Evolutionary conservation across 768 basidiomycete species (phyloP).

Genomic region (Hebeloma cylindrosporum): DNA sequence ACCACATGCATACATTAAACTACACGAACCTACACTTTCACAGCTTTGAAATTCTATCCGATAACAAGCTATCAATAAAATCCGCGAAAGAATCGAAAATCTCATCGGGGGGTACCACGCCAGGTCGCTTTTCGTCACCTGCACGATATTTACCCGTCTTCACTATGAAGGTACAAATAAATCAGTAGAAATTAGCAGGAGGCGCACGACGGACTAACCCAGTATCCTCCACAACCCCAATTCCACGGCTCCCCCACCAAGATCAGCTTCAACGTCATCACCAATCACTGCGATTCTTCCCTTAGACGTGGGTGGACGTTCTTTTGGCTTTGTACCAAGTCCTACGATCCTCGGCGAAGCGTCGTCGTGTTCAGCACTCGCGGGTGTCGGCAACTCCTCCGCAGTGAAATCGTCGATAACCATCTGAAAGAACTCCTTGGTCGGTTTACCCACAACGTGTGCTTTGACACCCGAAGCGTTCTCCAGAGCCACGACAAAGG

Average conservation of each 20-base stretch:
- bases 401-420: conserved; percentile 43
- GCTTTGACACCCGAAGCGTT: conserved; percentile 48
- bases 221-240: conserved; percentile 63
- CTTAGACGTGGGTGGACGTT: conserved; percentile 9
- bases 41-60: no score
- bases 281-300: conserved; percentile 55
- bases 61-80: conserved; percentile 49
- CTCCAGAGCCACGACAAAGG: conserved; percentile 67
- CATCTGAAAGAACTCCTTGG: conserved; percentile 54
- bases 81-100: conserved; percentile 52
- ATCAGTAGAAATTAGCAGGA: conserved; percentile 2
- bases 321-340: neutral
- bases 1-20: no score
- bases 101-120: conserved; percentile 48
- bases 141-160: conserved; percentile 68
- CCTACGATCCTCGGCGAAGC: no score
- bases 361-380: neutral
- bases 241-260: conserved; percentile 60
- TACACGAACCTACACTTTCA: no score
- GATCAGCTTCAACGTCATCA: conserved; percentile 65
- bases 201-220: conserved; percentile 39
- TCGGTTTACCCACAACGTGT: conserved; percentile 65
- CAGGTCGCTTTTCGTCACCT: conserved; percentile 51
- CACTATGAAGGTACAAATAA: conserved; percentile 35
- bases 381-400: conserved; percentile 5